phyloP scores from a whole-genome alignment of 2,329 filamentous ascomycete genomes.

The Xylariaceae sp. region DNA sequence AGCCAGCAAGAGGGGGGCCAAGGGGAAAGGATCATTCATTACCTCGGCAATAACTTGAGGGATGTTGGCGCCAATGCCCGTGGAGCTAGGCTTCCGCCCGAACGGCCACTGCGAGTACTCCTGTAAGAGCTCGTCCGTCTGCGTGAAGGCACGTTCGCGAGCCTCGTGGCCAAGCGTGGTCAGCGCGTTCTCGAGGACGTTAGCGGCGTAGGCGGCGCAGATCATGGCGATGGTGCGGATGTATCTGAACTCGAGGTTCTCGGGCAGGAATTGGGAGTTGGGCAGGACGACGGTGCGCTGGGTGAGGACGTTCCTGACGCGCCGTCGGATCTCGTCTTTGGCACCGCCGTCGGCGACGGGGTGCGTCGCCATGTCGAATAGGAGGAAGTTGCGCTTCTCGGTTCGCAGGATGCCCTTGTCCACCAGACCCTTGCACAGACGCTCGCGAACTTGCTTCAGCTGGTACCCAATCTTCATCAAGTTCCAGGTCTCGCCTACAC shows the following conservation, averaged over 20 bases:
- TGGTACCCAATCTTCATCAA: conserved; percentile 99
- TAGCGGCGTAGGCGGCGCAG: conserved; percentile 94
- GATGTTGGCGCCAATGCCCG: conserved; percentile 88
- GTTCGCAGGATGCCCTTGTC: conserved; percentile 98
- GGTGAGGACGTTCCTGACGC: conserved; percentile 87
- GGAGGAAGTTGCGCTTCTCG: conserved; percentile 98
- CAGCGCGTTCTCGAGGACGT: conserved; percentile 96
- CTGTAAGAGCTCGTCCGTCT: conserved; percentile 91
- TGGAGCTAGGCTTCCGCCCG: conserved; percentile 69
- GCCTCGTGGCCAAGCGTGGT: conserved; percentile 91
- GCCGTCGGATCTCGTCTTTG: conserved; percentile 92
- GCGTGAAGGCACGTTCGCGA: conserved; percentile 87
- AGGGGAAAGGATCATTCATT: too few species aligned
- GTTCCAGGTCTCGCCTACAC: conserved; percentile 99
- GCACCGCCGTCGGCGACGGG: conserved; percentile 93
- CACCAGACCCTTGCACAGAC: conserved; percentile 91
- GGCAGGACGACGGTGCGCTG: conserved; percentile 90
- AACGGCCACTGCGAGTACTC: conserved; percentile 99
- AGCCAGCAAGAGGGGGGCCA: too few species aligned
- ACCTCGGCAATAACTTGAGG: conserved; percentile 78
- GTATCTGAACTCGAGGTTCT: conserved; percentile 91
- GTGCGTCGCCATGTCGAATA: conserved; percentile 99
- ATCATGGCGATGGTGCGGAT: conserved; percentile 91
- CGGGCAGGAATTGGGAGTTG: conserved; percentile 81
- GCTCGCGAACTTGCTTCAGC: conserved; percentile 97